Evolutionary conservation across 345 rosid species (phyloP).

Genomic region (Populus deltoides): DNA sequence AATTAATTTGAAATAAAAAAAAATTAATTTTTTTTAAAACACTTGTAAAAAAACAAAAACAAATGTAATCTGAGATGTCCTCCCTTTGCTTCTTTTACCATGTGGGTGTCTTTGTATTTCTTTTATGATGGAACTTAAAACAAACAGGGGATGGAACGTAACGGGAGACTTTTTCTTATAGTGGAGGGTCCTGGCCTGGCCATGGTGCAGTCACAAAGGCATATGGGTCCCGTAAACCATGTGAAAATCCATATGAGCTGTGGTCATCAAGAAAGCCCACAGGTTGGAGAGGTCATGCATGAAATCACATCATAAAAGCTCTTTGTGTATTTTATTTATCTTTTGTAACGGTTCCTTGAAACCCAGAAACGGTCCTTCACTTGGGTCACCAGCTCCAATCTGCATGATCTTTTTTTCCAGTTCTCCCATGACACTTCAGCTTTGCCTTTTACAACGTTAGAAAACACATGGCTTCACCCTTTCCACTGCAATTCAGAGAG

Average conservation of each 20-base stretch:
- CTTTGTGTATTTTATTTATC: background rate
- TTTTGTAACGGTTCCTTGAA: constrained; percentile 11
- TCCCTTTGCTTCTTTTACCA: no score
- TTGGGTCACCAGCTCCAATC: background rate
- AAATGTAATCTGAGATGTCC: no score
- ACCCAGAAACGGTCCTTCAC: background rate
- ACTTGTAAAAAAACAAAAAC: no score
- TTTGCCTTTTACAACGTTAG: constrained; percentile 18
- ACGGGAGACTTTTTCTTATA: no score
- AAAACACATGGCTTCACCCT: no score
- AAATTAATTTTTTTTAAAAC: no score
- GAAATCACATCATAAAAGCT: background rate
- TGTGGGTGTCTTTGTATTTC: no score
- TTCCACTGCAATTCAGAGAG: no score
- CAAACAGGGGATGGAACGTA: no score
- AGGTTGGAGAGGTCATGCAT: background rate
- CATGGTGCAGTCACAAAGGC: background rate
- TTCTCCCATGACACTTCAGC: background rate
- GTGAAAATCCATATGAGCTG: background rate
- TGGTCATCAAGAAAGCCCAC: constrained; percentile 10
- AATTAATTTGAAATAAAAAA: no score
- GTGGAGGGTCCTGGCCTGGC: background rate
- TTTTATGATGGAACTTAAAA: no score
- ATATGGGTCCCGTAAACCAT: background rate
- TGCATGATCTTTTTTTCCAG: background rate